Conservation (phyloP, 139 green algal genomes). For the Coccomyxa sp. region DNA sequence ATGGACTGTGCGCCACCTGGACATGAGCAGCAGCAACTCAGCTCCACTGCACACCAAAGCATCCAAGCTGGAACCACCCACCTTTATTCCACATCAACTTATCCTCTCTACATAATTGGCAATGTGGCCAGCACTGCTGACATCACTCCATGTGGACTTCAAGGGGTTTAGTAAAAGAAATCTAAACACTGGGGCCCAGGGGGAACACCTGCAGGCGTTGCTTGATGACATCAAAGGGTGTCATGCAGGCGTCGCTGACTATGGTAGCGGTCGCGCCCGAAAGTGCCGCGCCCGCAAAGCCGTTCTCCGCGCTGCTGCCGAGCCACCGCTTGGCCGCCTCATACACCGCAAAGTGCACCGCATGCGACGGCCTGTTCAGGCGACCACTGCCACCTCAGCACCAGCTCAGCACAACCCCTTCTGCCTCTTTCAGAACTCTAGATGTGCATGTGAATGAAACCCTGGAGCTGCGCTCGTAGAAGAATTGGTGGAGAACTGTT, state of each 20-base stretch:
- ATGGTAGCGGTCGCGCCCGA: conserved; percentile 79
- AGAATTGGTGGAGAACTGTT: too few species aligned
- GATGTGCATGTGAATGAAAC: too few species aligned
- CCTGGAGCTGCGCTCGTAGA: too few species aligned
- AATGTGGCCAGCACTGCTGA: too few species aligned
- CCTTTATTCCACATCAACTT: not conserved
- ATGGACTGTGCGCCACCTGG: conserved; percentile 61
- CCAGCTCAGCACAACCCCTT: not conserved
- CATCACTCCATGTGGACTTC: too few species aligned
- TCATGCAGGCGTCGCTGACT: conserved; percentile 83
- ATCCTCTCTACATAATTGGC: not conserved
- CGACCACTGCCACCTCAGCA: not conserved
- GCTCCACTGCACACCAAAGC: not conserved
- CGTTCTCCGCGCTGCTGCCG: conserved; percentile 59
- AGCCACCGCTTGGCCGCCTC: conserved; percentile 79
- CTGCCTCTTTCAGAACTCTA: not conserved
- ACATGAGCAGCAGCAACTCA: not conserved
- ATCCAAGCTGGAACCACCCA: too few species aligned
- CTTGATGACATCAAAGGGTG: conserved; percentile 84
- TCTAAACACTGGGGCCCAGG: too few species aligned
- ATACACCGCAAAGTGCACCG: conserved; percentile 94
- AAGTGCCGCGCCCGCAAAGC: conserved; percentile 35
- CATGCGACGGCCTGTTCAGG: conserved; percentile 79
- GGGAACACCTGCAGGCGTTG: conserved; percentile 80
- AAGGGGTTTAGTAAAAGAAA: too few species aligned